phyloP scores from a whole-genome alignment of 176 grass and related monocot genomes.

The Guadua angustifolia region DNA sequence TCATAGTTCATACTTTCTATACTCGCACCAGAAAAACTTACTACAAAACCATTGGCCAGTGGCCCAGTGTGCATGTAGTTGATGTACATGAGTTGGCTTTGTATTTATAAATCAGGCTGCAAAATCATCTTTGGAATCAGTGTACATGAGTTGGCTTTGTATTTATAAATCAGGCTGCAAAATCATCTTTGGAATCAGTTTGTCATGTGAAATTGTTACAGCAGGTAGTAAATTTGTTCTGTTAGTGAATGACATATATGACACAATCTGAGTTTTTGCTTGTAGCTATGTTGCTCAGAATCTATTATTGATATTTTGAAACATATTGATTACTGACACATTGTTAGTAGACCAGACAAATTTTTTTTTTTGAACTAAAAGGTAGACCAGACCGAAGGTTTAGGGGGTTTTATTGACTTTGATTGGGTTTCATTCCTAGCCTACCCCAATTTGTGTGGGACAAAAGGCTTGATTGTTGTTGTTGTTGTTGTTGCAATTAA shows the following conservation, averaged over 20 bases:
- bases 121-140: constrained; percentile 20
- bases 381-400: neutral
- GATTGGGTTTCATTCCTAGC: too few species aligned
- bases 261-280: neutral
- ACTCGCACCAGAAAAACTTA: neutral
- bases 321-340: neutral
- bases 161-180: constrained; percentile 1
- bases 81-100: neutral
- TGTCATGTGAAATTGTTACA: neutral
- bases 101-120: neutral
- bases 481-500: too few species aligned
- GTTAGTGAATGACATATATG: neutral
- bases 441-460: too few species aligned
- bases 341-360: neutral
- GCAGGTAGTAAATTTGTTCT: neutral
- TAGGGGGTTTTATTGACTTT: too few species aligned
- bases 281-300: neutral
- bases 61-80: neutral
- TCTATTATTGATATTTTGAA: neutral
- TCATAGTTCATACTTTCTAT: neutral
- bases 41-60: neutral
- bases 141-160: neutral
- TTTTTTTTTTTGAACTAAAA: neutral
- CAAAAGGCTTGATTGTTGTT: too few species aligned
- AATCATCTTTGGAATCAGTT: constrained; percentile 16